Percentiles rank a stretch among this genome's conserved stretches.
These are phyloP conservation scores for Candida lessepsii DNA, from an alignment of 805 yeast species.

Conservation along the genomic window DNA sequence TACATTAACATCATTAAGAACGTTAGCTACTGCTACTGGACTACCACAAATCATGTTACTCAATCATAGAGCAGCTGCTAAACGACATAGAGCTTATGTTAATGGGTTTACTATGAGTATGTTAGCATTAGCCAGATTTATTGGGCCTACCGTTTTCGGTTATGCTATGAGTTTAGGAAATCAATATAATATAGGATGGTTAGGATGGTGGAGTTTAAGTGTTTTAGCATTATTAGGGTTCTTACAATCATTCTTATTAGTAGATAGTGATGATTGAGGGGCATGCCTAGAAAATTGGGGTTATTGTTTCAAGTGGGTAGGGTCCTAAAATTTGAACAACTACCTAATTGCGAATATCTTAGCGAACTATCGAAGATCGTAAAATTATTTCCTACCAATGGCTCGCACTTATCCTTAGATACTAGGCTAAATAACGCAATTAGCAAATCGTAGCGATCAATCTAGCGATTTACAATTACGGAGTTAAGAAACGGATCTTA, in stretches of 20 bases:
- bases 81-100: constrained; percentile 35
- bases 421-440: too few relatives aligned
- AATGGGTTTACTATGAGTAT: constrained; percentile 34
- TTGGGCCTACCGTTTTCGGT: constrained; percentile 35
- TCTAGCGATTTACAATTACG: too few relatives aligned
- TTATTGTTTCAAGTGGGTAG: too few relatives aligned
- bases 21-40: constrained; percentile 35
- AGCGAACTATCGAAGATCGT: too few relatives aligned
- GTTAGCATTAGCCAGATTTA: constrained; percentile 31
- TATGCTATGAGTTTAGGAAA: constrained; percentile 36
- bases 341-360: too few relatives aligned
- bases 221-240: constrained; percentile 27
- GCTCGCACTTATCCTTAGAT: too few relatives aligned
- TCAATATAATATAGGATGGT: constrained; percentile 22
- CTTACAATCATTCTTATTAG: constrained; percentile 27
- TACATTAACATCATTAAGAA: constrained; percentile 29
- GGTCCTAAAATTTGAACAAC: too few relatives aligned
- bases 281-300: too few relatives aligned
- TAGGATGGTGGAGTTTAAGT: constrained; percentile 37
- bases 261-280: constrained; percentile 29
- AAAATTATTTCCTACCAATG: too few relatives aligned
- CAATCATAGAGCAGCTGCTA: constrained; percentile 35
- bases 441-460: too few relatives aligned
- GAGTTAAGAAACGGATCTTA: too few relatives aligned
- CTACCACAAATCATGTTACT: constrained; percentile 36